Base-by-base conservation (phyloP, 1,139 yeast species). In the Debaryomycetaceae sp. region DNA sequence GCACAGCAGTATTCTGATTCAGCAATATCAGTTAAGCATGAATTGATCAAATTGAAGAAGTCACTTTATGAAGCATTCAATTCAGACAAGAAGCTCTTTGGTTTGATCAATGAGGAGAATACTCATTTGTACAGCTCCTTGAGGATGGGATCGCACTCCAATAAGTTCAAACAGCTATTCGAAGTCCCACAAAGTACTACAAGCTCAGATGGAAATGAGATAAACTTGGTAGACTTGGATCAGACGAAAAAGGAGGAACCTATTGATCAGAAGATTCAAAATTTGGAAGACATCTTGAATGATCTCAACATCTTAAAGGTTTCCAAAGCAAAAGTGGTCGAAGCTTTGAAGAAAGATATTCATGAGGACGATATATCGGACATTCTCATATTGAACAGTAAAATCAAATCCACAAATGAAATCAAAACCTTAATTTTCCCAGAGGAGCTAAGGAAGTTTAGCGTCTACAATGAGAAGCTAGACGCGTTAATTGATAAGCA, bases 281-380 rank as follows among this genome's bases (percentile, higher is more conserved):
- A 65, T 11, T 59, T 80, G 20, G 79, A 81, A 44, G 77, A 78
- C 24, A 53, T 70, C 41, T 63, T 79, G 45, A 69, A 78, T 51
- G 75, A 70, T 48, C 55, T 76, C 51, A 69, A 72, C 42, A 56
- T 56, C 8, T 56, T 84, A 35, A 76, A 78, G 54, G 69, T 77
- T 31, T 93, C 86, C 57, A 81, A 95, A 44, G 63, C 68, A 17
- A 72, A 80, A 39, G 74, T 85, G 2, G 70, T 87, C 38, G 74
- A 74, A 3, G 88, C 82, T 41, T 73, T 91, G 58, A 90, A 89
- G 59, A 75, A 71, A 6, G 79, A 78, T 44, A 83, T 88, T 37
- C 95, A 85, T 56, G 74, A 78, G 20, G 99, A 93, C 63, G 97
- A 93, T 59, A 89, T 91, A 42, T 85, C 96, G 0, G 84, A 87